A percentile compares a stretch with the other conserved stretches of the same genome.
These are phyloP conservation scores for Aspergillus incahuasiensis DNA, from an alignment of 495 filamentous ascomycete species.

Conservation along the genomic window DNA sequence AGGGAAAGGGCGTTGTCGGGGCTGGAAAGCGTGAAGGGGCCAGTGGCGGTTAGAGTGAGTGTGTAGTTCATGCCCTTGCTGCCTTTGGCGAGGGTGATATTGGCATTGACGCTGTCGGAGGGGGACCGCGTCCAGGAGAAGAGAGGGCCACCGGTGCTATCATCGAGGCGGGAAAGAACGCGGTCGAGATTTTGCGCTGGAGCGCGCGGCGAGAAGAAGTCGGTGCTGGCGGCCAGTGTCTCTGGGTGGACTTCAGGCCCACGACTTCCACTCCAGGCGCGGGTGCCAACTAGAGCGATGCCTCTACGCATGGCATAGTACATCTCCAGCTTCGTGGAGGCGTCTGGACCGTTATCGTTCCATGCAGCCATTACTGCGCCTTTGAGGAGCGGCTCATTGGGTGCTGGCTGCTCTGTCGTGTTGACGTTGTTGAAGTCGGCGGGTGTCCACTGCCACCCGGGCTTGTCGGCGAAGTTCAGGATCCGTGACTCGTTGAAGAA, in stretches of 20 bases:
- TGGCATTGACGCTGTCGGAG: background rate
- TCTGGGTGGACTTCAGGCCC: conserved; percentile 28
- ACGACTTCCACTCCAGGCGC: conserved; percentile 40
- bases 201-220: conserved; percentile 32
- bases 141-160: background rate
- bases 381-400: conserved; percentile 28
- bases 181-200: conserved; percentile 51
- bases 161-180: conserved; percentile 7
- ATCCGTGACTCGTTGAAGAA: conserved; percentile 48
- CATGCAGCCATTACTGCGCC: conserved; percentile 52
- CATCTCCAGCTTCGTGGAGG: conserved; percentile 50
- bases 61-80: conserved; percentile 54
- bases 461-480: conserved; percentile 40
- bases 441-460: conserved; percentile 49
- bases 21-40: conserved; percentile 40
- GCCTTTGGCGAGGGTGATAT: conserved; percentile 27
- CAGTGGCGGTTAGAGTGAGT: conserved; percentile 30
- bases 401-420: conserved; percentile 24
- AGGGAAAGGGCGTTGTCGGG: conserved; percentile 32
- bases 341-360: conserved; percentile 55
- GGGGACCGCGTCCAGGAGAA: conserved; percentile 6
- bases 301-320: conserved; percentile 52
- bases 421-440: conserved; percentile 45
- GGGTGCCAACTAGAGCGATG: conserved; percentile 43
- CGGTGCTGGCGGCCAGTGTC: conserved; percentile 26